These are phyloP conservation scores for Phytophthora sp. DNA, from an alignment of 352 stramenopile genomes.

Conservation along the genomic window DNA sequence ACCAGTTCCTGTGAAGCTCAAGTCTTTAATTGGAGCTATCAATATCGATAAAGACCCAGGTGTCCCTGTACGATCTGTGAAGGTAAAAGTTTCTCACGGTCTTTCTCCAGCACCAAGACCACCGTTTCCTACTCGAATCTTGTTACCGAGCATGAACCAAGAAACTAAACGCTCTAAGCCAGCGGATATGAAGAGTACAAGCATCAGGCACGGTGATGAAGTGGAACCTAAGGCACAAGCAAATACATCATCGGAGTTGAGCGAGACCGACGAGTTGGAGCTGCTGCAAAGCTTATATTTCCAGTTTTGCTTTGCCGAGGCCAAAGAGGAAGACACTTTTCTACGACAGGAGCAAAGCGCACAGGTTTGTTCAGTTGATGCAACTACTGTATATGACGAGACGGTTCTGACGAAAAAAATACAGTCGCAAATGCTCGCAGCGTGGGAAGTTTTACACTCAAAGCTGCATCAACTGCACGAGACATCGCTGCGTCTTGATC, in stretches of 20 bases:
- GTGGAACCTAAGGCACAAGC: neutral
- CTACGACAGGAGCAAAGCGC: conserved; percentile 49
- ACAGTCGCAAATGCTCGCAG: conserved; percentile 52
- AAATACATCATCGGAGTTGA: neutral
- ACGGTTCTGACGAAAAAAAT: neutral
- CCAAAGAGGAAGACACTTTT: conserved; percentile 45
- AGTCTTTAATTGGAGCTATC: neutral
- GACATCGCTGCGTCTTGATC: conserved; percentile 44
- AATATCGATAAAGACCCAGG: neutral
- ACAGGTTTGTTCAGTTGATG: conserved; percentile 37
- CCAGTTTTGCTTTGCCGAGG: conserved; percentile 59
- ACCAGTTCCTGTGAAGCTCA: neutral
- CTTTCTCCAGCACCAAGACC: conserved; percentile 13
- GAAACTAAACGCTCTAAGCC: neutral
- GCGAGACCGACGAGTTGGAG: conserved; percentile 48
- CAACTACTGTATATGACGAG: neutral
- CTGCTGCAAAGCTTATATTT: conserved; percentile 56
- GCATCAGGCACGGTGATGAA: neutral
- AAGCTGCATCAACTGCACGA: conserved; percentile 66
- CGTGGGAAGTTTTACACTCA: conserved; percentile 50
- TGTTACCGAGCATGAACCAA: neutral
- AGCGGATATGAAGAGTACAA: neutral
- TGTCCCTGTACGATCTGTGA: neutral
- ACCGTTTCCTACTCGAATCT: conserved; percentile 18
- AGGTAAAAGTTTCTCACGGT: neutral